Evolutionary conservation across 2,329 filamentous ascomycete species (phyloP).

Genomic region (Xylariaceae sp.): DNA sequence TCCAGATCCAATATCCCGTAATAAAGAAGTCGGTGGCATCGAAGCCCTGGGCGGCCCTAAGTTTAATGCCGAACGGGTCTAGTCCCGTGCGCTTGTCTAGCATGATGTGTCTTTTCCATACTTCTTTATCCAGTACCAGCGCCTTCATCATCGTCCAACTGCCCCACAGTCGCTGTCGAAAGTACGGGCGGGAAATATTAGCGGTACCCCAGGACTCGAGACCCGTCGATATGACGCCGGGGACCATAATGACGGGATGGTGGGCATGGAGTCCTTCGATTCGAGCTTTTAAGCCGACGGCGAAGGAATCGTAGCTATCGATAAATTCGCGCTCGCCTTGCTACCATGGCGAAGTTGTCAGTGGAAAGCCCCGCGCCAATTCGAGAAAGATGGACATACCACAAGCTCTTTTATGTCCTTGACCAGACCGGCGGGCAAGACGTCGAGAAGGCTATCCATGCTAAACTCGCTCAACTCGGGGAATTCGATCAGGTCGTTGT

Average conservation of each 20-base stretch:
- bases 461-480: slow-evolving; percentile 71
- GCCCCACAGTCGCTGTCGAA: slow-evolving; percentile 92
- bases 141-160: slow-evolving; percentile 99
- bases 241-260: slow-evolving; percentile 95
- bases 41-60: slow-evolving; percentile 92
- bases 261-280: slow-evolving; percentile 78
- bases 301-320: slow-evolving; percentile 90
- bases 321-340: slow-evolving; percentile 81
- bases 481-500: slow-evolving; percentile 86
- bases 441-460: slow-evolving; percentile 84
- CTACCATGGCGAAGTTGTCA: slow-evolving; percentile 44
- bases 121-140: slow-evolving; percentile 86
- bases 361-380: neutral
- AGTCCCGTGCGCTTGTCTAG: slow-evolving; percentile 88
- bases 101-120: slow-evolving; percentile 97
- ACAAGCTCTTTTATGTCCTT: slow-evolving; percentile 85
- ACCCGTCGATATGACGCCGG: slow-evolving; percentile 95
- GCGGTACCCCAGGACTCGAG: slow-evolving; percentile 96
- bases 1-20: slow-evolving; percentile 97
- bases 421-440: slow-evolving; percentile 81
- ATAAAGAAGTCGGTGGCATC: slow-evolving; percentile 97
- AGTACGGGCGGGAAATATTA: slow-evolving; percentile 83
- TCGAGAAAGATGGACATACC: slow-evolving; percentile 51
- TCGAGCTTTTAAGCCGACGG: slow-evolving; percentile 81
- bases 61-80: slow-evolving; percentile 86